Conservation (phyloP, 2,329 filamentous ascomycete species). For the Nothopassalora personata region DNA sequence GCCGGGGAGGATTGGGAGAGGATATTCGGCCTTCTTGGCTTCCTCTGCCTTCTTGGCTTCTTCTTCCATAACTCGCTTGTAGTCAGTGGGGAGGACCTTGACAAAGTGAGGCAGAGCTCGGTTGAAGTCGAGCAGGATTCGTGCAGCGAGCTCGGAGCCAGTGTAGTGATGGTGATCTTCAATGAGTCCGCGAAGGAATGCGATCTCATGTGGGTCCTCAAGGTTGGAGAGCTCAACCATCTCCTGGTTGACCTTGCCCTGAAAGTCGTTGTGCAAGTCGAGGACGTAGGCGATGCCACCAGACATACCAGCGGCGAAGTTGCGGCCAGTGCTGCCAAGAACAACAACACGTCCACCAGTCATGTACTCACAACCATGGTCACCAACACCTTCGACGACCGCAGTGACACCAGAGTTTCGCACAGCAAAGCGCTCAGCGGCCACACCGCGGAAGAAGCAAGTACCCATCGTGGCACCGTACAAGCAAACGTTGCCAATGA, state of each 20-base stretch:
- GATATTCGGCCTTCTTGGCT: constrained; percentile 77
- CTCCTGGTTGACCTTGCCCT: constrained; percentile 90
- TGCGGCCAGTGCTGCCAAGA: constrained; percentile 83
- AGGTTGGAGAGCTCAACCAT: constrained; percentile 89
- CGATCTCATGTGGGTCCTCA: constrained; percentile 81
- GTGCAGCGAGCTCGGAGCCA: constrained; percentile 87
- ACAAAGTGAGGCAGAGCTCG: constrained; percentile 84
- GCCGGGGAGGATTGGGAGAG: constrained; percentile 69
- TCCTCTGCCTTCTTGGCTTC: constrained; percentile 80
- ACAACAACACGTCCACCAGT: constrained; percentile 87
- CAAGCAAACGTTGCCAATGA: constrained; percentile 89
- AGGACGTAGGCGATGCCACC: constrained; percentile 94
- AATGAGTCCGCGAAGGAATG: constrained; percentile 82
- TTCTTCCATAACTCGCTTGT: constrained; percentile 86
- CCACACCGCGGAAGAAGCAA: constrained; percentile 95
- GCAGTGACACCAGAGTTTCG: constrained; percentile 93
- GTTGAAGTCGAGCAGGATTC: constrained; percentile 91
- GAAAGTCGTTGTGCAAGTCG: constrained; percentile 83
- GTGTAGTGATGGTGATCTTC: constrained; percentile 99
- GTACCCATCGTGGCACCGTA: constrained; percentile 89
- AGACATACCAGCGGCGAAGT: constrained; percentile 98
- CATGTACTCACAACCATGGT: constrained; percentile 99
- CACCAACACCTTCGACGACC: constrained; percentile 93
- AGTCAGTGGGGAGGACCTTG: constrained; percentile 90
- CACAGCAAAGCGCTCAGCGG: constrained; percentile 92